Conservation (phyloP, 2,329 filamentous ascomycete genomes). For the Stachybotrys chartarum region DNA sequence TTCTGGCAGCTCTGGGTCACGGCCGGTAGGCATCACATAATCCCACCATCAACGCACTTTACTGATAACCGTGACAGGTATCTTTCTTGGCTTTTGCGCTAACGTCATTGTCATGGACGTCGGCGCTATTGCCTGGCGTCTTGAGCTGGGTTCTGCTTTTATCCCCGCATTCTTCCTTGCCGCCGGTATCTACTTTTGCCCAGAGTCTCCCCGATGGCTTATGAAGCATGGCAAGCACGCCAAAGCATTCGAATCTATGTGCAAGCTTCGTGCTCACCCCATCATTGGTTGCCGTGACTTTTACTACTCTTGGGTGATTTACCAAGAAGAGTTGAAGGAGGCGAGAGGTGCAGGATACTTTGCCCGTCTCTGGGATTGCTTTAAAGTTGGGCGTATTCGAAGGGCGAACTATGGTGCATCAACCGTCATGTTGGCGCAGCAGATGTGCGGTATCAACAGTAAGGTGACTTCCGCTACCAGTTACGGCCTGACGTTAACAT, state of each 20-base stretch:
- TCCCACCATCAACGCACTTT: constrained; percentile 3
- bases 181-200: constrained; percentile 54
- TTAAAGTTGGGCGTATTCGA: constrained; percentile 59
- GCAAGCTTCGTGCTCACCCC: constrained; percentile 38
- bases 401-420: constrained; percentile 68
- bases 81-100: constrained; percentile 39
- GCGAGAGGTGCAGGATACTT: constrained; percentile 20
- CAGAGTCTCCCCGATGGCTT: constrained; percentile 54
- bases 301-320: constrained; percentile 38
- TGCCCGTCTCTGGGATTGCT: constrained; percentile 41
- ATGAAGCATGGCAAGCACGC: constrained; percentile 55
- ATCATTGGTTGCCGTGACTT: constrained; percentile 52
- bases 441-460: constrained; percentile 29
- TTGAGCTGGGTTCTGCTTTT: constrained; percentile 55
- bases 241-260: constrained; percentile 49
- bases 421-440: constrained; percentile 70
- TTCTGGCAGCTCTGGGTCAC: constrained; percentile 44
- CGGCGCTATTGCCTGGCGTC: constrained; percentile 49
- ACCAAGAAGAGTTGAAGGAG: constrained; percentile 21
- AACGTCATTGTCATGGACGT: constrained; percentile 47
- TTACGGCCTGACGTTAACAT: neutral
- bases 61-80: constrained; percentile 34
- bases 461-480: constrained; percentile 3
- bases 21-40: neutral
- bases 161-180: constrained; percentile 42